Conservation (phyloP, 2,329 filamentous ascomycete genomes). For the Fusarium sp. region DNA sequence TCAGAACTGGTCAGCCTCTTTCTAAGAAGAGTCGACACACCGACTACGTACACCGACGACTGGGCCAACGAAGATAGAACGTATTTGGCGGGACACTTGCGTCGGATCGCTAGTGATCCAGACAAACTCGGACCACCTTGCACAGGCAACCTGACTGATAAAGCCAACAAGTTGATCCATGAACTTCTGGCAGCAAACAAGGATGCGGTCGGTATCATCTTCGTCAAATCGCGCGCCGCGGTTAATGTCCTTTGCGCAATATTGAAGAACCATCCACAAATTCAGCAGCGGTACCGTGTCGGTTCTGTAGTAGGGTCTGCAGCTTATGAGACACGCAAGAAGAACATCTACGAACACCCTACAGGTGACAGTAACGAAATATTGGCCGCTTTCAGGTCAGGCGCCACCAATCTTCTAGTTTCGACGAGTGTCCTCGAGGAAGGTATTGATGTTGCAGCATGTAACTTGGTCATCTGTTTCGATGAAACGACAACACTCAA, state of each 20-base stretch:
- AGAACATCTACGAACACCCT: constrained; percentile 56
- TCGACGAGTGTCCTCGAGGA: constrained; percentile 75
- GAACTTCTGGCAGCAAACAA: constrained; percentile 60
- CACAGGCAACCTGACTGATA: constrained; percentile 63
- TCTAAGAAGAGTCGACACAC: constrained; percentile 39
- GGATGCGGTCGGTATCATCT: constrained; percentile 70
- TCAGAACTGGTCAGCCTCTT: constrained; percentile 57
- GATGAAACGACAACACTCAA: constrained; percentile 63
- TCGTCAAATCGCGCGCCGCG: constrained; percentile 72
- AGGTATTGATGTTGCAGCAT: constrained; percentile 74
- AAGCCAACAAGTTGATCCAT: constrained; percentile 65
- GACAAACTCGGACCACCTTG: constrained; percentile 28
- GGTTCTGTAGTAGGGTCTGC: constrained; percentile 68
- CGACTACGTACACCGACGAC: constrained; percentile 49
- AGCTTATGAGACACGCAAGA: constrained; percentile 49
- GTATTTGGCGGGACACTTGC: constrained; percentile 65
- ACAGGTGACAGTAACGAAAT: constrained; percentile 49
- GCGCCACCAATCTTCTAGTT: constrained; percentile 68
- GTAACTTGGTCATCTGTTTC: constrained; percentile 71
- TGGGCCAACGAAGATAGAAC: constrained; percentile 64
- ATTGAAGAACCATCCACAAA: constrained; percentile 63
- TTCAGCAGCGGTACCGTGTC: constrained; percentile 60
- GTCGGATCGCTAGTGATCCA: constrained; percentile 45
- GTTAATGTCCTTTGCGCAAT: constrained; percentile 70
- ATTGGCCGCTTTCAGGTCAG: constrained; percentile 63